These are phyloP conservation scores for Bryoglossum gracile DNA, from an alignment of 495 filamentous ascomycete species.

Conservation along the genomic window DNA sequence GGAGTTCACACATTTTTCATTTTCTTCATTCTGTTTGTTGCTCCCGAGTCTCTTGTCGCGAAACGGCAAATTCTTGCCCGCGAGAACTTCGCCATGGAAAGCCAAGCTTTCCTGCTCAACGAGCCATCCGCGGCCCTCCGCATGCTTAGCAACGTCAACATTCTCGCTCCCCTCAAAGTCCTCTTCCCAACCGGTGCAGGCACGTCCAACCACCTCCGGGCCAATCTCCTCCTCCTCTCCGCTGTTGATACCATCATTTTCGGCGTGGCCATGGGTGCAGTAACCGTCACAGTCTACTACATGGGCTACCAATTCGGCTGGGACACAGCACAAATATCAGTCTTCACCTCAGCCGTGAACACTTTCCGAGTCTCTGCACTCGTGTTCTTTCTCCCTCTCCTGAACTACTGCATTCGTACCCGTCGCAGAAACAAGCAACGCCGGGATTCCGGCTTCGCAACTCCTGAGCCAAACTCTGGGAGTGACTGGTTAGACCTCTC, in stretches of 20 bases:
- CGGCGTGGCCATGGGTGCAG: constrained; percentile 71
- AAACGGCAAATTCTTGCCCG: constrained; percentile 59
- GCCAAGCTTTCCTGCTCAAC: not conserved
- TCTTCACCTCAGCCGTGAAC: constrained; percentile 73
- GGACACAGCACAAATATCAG: constrained; percentile 66
- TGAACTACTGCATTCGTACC: constrained; percentile 63
- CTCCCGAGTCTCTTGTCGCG: constrained; percentile 77
- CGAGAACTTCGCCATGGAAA: constrained; percentile 47
- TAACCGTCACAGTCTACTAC: constrained; percentile 74
- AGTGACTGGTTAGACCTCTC: constrained; percentile 71
- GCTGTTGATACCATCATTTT: constrained; percentile 73
- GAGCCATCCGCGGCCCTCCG: constrained; percentile 7
- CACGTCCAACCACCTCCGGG: constrained; percentile 50
- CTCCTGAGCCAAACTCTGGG: constrained; percentile 51
- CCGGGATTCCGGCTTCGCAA: constrained; percentile 26
- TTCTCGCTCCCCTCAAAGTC: constrained; percentile 69
- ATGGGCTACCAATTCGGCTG: constrained; percentile 71
- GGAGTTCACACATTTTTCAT: constrained; percentile 66
- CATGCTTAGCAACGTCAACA: constrained; percentile 34
- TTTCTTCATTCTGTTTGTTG: constrained; percentile 53
- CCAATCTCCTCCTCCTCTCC: constrained; percentile 74
- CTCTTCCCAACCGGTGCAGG: constrained; percentile 63
- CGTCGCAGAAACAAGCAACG: constrained; percentile 29
- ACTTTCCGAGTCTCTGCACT: constrained; percentile 65
- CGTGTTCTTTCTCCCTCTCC: constrained; percentile 61